phyloP scores from a whole-genome alignment of 2,329 filamentous ascomycete species.

The Rhinocladiella mackenziei region DNA sequence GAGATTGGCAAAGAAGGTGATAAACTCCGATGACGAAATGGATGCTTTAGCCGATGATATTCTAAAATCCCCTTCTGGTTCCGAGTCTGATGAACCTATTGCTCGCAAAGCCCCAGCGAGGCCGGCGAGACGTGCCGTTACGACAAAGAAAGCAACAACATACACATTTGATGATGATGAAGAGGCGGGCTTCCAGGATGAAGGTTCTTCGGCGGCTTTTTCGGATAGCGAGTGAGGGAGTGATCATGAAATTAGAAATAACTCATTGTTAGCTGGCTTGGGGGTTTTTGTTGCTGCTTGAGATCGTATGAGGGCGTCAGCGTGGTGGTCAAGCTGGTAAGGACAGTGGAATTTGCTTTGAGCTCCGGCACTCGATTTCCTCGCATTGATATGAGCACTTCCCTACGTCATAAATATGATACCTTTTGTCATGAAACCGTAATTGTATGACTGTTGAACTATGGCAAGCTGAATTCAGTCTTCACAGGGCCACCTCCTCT shows the following conservation, averaged over 20 bases:
- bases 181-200: conserved; percentile 13
- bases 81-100: conserved; percentile 27
- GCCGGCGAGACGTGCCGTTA: conserved; percentile 42
- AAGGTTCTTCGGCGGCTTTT: conserved; percentile 17
- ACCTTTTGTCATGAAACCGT: no score
- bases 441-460: no score
- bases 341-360: no score
- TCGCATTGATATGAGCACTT: no score
- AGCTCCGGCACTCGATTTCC: no score
- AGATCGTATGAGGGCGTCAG: background rate
- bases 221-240: conserved; percentile 17
- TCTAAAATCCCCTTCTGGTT: conserved; percentile 40
- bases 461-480: no score
- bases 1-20: conserved; percentile 42
- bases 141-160: conserved; percentile 38
- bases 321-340: no score
- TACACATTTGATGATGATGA: conserved; percentile 37
- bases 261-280: background rate
- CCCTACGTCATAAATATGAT: no score
- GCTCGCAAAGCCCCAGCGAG: conserved; percentile 36
- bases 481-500: no score
- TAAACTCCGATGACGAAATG: conserved; percentile 46
- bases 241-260: background rate
- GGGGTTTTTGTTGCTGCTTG: background rate
- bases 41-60: conserved; percentile 47